phyloP scores from a whole-genome alignment of 192 early-diverging fungal genomes.

The Entomortierella chlamydospora region DNA sequence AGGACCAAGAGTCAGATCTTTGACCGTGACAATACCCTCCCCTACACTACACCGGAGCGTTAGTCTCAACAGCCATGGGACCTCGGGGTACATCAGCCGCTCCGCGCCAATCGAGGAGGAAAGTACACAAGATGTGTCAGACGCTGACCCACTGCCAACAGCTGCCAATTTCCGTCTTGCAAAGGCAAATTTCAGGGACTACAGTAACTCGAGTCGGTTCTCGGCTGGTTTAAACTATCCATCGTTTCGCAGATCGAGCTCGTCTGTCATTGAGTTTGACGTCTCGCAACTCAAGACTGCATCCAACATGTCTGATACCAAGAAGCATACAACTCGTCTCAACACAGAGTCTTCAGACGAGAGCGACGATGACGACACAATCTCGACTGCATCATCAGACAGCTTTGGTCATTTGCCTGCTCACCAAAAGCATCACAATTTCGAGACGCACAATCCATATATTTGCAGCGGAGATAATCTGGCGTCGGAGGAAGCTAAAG shows the following conservation, averaged over 20 bases:
- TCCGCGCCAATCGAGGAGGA: conserved; percentile 18
- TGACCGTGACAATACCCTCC: conserved; percentile 9
- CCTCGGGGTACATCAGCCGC: conserved; percentile 4
- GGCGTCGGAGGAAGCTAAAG: not conserved
- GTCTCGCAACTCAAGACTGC: conserved; percentile 18
- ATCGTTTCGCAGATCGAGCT: conserved; percentile 13
- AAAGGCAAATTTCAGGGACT: no score
- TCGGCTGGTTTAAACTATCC: conserved; percentile 5
- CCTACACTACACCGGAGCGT: conserved; percentile 25
- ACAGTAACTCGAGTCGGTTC: conserved; percentile 13
- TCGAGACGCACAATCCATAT: conserved; percentile 25
- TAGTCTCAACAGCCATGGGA: conserved; percentile 18
- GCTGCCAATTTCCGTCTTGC: not conserved
- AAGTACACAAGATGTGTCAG: conserved; percentile 1
- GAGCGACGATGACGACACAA: conserved; percentile 20
- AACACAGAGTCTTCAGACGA: conserved; percentile 4
- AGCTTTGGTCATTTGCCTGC: conserved; percentile 22
- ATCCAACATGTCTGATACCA: conserved; percentile 17
- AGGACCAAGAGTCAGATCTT: not conserved
- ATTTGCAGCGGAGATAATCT: not conserved
- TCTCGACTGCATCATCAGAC: conserved; percentile 18
- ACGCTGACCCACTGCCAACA: conserved; percentile 12
- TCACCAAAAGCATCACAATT: conserved; percentile 30
- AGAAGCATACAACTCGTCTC: not conserved
- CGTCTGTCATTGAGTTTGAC: conserved; percentile 31